Conservation (phyloP, 2,329 filamentous ascomycete genomes). For the Neophaeococcomyces mojaviensis region DNA sequence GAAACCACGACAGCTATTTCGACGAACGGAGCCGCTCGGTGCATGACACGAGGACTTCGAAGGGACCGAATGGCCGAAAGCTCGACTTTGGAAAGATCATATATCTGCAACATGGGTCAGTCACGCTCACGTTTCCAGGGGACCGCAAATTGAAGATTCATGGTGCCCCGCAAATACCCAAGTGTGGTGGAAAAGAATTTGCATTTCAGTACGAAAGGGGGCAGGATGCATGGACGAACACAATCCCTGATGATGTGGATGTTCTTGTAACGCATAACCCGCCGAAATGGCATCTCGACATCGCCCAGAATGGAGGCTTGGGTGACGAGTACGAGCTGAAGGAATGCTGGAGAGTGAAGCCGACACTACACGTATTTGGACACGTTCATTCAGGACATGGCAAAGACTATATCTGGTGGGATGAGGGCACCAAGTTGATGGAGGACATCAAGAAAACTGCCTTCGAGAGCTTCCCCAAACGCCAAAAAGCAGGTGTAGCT, state of each 20-base stretch:
- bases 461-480: conserved; percentile 23
- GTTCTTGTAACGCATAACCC: conserved; percentile 77
- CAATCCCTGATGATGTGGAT: conserved; percentile 64
- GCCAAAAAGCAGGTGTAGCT: conserved; percentile 19
- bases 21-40: conserved; percentile 56
- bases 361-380: conserved; percentile 72
- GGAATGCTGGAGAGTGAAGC: conserved; percentile 68
- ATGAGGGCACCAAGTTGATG: conserved; percentile 63
- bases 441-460: conserved; percentile 51
- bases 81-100: conserved; percentile 62
- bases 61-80: conserved; percentile 37
- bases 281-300: conserved; percentile 61
- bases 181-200: conserved; percentile 62
- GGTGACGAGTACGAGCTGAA: conserved; percentile 64
- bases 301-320: conserved; percentile 46
- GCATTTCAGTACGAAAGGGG: conserved; percentile 68
- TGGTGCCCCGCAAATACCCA: conserved; percentile 73
- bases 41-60: conserved; percentile 41
- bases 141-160: conserved; percentile 62
- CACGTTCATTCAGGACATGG: conserved; percentile 75
- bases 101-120: conserved; percentile 65
- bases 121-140: conserved; percentile 55
- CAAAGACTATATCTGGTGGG: conserved; percentile 63
- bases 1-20: conserved; percentile 85
- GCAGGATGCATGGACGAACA: conserved; percentile 63